These are phyloP conservation scores for Cyclotella cryptica DNA, from an alignment of 108 stramenopile species.

Conservation along the genomic window DNA sequence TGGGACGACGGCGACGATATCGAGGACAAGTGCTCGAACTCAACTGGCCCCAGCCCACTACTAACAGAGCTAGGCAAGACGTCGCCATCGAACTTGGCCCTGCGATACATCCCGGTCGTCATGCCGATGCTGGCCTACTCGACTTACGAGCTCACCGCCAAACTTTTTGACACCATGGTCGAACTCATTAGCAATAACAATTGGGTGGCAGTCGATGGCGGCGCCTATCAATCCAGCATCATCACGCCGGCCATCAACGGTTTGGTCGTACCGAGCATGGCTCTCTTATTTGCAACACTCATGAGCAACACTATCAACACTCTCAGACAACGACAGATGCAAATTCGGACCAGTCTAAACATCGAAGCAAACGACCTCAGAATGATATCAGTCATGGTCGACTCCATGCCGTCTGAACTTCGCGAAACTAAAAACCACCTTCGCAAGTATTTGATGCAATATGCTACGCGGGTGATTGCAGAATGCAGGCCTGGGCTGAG, in stretches of 20 bases:
- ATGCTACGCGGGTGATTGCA: slow-evolving; percentile 64
- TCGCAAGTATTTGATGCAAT: slow-evolving; percentile 64
- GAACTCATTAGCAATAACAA: slow-evolving; percentile 44
- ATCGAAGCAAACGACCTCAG: slow-evolving; percentile 74
- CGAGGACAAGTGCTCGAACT: too few species aligned
- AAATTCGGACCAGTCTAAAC: slow-evolving; percentile 67
- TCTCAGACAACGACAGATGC: slow-evolving; percentile 62
- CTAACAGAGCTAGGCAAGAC: neutral
- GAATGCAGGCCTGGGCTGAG: slow-evolving; percentile 58
- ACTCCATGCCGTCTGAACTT: slow-evolving; percentile 49
- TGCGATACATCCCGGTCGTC: slow-evolving; percentile 44
- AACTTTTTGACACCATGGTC: slow-evolving; percentile 31
- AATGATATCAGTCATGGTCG: slow-evolving; percentile 57
- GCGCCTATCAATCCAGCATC: slow-evolving; percentile 71
- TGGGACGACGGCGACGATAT: too few species aligned
- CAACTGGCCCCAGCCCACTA: too few species aligned
- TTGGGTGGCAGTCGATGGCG: slow-evolving; percentile 83
- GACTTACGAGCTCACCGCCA: slow-evolving; percentile 43
- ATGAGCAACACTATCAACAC: slow-evolving; percentile 60
- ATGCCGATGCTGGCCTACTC: slow-evolving; percentile 50
- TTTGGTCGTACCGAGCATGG: slow-evolving; percentile 54
- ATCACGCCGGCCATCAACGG: slow-evolving; percentile 69
- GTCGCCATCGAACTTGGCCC: slow-evolving; percentile 7
- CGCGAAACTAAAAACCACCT: slow-evolving; percentile 33
- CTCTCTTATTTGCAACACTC: slow-evolving; percentile 64